A percentile compares a stretch with the other conserved stretches of the same genome.
phyloP scores from a whole-genome alignment of 805 yeast species.

The Cyberlindnera japonica region DNA sequence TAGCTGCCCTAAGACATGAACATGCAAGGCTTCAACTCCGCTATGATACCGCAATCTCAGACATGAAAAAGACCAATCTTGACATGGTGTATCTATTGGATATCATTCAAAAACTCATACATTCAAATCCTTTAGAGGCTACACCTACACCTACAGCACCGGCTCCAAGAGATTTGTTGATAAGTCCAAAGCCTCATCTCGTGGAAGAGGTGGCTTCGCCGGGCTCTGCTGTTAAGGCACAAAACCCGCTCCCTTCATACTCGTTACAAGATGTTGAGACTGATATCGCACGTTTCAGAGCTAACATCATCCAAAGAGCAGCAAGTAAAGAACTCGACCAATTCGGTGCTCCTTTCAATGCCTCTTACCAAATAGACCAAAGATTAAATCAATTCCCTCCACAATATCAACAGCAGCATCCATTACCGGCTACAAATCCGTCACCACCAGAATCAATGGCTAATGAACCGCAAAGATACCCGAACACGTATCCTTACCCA shows the following conservation, averaged over 20 bases:
- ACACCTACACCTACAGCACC: too few relatives aligned
- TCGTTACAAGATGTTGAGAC: constrained; percentile 20
- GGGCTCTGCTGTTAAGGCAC: constrained; percentile 11
- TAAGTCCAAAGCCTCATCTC: constrained; percentile 13
- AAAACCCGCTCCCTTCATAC: not conserved
- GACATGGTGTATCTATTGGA: constrained; percentile 54
- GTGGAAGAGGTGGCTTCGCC: constrained; percentile 22
- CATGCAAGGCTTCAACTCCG: constrained; percentile 40
- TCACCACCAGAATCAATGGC: constrained; percentile 13
- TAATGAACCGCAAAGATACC: constrained; percentile 7
- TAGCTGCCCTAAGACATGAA: constrained; percentile 38
- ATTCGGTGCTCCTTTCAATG: constrained; percentile 22
- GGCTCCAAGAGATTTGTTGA: not conserved
- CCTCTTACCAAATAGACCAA: constrained; percentile 24
- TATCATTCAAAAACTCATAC: constrained; percentile 33
- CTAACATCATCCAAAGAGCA: constrained; percentile 27
- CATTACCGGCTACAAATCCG: constrained; percentile 4
- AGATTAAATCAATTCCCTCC: constrained; percentile 12
- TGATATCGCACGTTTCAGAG: constrained; percentile 25
- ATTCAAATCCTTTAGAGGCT: constrained; percentile 14
- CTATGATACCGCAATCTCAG: constrained; percentile 46
- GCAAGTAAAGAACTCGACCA: constrained; percentile 26
- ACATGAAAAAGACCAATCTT: constrained; percentile 44
- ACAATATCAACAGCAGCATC: constrained; percentile 6
- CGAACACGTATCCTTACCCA: constrained; percentile 26